Evolutionary conservation across 2,329 filamentous ascomycete species (phyloP).

Genomic region (Trichoderma harzianum): DNA sequence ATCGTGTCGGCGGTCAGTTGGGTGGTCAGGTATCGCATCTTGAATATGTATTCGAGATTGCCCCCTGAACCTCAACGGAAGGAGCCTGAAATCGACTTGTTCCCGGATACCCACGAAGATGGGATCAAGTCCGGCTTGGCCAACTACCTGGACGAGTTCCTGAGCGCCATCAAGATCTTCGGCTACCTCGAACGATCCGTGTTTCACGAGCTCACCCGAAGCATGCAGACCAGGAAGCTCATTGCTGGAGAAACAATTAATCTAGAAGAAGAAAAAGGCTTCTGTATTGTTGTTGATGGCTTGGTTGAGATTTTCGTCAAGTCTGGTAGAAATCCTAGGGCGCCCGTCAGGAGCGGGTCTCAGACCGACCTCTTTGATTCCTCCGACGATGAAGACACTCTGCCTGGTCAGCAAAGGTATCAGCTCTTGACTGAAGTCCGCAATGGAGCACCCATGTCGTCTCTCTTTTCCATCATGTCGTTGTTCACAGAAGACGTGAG

Average conservation of each 20-base stretch:
- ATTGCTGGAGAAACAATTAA: constrained; percentile 95
- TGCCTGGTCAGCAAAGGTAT: constrained; percentile 75
- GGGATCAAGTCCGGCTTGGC: constrained; percentile 85
- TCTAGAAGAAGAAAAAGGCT: constrained; percentile 95
- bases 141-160: constrained; percentile 97
- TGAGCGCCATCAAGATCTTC: constrained; percentile 98
- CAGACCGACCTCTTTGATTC: constrained; percentile 33
- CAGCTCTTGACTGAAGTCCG: constrained; percentile 95
- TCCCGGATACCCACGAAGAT: constrained; percentile 87
- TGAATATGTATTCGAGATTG: constrained; percentile 94
- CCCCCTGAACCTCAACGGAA: constrained; percentile 94
- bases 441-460: constrained; percentile 98
- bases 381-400: constrained; percentile 65
- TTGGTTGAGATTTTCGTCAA: constrained; percentile 98
- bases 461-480: constrained; percentile 93
- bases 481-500: constrained; percentile 95
- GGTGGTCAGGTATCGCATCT: constrained; percentile 90
- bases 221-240: constrained; percentile 96
- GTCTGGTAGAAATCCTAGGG: constrained; percentile 59
- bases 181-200: constrained; percentile 94
- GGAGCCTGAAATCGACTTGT: constrained; percentile 91
- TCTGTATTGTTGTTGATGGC: constrained; percentile 95
- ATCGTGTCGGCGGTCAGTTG: constrained; percentile 85
- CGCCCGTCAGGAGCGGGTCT: constrained; percentile 25
- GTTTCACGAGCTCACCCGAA: constrained; percentile 94